Evolutionary conservation across 768 basidiomycete genomes (phyloP), one percentile per base, ranked within the genome.

Genomic region (Termitomyces sp.): DNA sequence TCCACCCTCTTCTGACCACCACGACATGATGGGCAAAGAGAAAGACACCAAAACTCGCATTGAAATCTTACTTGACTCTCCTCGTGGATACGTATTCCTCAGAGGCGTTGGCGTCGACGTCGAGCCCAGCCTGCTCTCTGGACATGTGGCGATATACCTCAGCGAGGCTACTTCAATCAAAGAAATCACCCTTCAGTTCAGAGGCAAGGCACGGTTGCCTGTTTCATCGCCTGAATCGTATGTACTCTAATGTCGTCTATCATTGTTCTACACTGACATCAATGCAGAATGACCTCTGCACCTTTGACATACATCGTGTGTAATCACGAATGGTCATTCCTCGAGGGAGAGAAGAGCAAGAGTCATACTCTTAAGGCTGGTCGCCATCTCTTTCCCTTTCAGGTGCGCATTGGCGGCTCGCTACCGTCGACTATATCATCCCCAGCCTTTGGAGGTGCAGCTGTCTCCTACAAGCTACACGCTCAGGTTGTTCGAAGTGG

Each of bases 301-400:
- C 71, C 74, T 10, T 67, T 81, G 55, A 82, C 79, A 16, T 88
- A 85, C 64, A 73, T 81, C 40, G 70, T 94, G 40, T 89, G 88
- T 69, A 82, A 81, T 54, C 91, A 95, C 64, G 90, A 94, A 58
- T 95, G 92, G 94, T 89, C 90, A 15, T 95, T 97, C 74, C 85
- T 96, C 46, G 88, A 92, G 62, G 89, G 90, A 53, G 84, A 86
- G 62, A 89, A 84, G 69, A 79, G 77, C 39, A 86, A 88, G 64
- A 76, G 80, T 11, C 93, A 91, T 63, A 98, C 94, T 0, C 85
- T 98, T 67, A 97, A 98, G 73, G 93, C 94, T n/a, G 96, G 96
- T 13, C 85, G 84, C 33, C 96, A 98, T 66, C 72, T 85, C 23
- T 98, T 98, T 70, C 95, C 95, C 22, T 98, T 98, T 73, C 85